These are phyloP conservation scores for Heterobasidion occidentale DNA, from an alignment of 1,284 basidiomycete genomes.

Conservation along the genomic window DNA sequence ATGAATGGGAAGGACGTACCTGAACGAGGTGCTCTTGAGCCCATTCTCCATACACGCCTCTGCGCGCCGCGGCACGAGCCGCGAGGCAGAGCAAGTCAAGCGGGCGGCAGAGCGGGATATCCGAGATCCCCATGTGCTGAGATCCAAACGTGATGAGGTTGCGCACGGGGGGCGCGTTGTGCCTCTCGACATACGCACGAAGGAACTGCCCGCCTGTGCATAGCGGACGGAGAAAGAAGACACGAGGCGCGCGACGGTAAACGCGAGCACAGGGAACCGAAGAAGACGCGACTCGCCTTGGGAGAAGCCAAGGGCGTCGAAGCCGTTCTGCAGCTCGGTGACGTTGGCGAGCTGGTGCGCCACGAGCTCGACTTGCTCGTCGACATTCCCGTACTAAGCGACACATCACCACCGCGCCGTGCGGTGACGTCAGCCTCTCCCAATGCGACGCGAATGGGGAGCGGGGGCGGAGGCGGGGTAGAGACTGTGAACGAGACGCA, in stretches of 20 bases:
- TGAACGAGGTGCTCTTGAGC: constrained; percentile 80
- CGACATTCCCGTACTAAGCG: constrained; percentile 74
- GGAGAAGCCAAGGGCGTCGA: constrained; percentile 89
- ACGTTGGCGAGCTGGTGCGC: constrained; percentile 62
- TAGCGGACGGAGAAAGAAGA: background rate
- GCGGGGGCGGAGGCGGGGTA: background rate
- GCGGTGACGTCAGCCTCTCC: background rate
- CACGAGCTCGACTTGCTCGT: constrained; percentile 62
- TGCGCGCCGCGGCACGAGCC: constrained; percentile 63
- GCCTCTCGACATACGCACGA: constrained; percentile 82
- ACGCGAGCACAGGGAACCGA: background rate
- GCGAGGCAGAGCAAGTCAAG: constrained; percentile 73
- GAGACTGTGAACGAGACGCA: constrained; percentile 31
- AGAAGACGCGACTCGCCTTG: constrained; percentile 48
- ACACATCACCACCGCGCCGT: background rate
- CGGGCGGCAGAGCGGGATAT: constrained; percentile 66
- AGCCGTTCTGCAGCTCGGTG: constrained; percentile 67
- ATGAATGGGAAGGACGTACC: constrained; percentile 28
- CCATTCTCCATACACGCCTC: constrained; percentile 77
- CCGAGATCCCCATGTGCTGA: constrained; percentile 81
- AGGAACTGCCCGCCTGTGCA: constrained; percentile 75
- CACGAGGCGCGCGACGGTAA: background rate
- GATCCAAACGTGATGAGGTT: constrained; percentile 89
- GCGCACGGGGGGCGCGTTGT: constrained; percentile 68
- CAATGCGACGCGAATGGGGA: background rate